Conservation (phyloP, 768 basidiomycete species). For the Lentinula edodes region DNA sequence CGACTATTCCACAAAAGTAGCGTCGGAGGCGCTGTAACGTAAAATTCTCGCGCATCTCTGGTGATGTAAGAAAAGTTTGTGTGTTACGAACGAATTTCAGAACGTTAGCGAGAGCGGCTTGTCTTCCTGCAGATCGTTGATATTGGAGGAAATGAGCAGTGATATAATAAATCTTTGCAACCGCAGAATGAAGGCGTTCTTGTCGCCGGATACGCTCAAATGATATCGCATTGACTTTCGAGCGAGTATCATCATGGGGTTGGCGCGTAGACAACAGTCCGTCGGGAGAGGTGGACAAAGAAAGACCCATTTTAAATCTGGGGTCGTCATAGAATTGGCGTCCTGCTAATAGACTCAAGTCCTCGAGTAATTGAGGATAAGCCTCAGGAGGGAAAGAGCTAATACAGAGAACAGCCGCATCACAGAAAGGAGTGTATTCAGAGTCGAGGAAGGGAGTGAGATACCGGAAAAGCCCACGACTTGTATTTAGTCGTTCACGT, state of each 20-base stretch:
- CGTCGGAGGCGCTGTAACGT: slow-evolving; percentile 77
- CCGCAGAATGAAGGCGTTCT: slow-evolving; percentile 77
- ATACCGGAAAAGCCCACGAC: slow-evolving; percentile 78
- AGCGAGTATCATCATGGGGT: slow-evolving; percentile 55
- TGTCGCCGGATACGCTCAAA: slow-evolving; percentile 62
- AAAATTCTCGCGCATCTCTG: slow-evolving; percentile 70
- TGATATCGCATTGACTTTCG: slow-evolving; percentile 40
- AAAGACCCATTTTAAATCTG: slow-evolving; percentile 35
- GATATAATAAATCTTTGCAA: slow-evolving; percentile 84
- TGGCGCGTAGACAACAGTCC: slow-evolving; percentile 45
- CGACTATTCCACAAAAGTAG: slow-evolving; percentile 87
- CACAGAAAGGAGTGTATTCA: slow-evolving; percentile 77
- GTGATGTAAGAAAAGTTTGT: slow-evolving; percentile 66
- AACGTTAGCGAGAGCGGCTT: slow-evolving; percentile 71
- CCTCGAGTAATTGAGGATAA: slow-evolving; percentile 79
- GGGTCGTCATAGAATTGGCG: slow-evolving; percentile 82
- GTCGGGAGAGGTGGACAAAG: slow-evolving; percentile 26
- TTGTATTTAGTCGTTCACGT: slow-evolving; percentile 76
- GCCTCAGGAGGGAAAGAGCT: slow-evolving; percentile 76
- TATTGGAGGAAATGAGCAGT: slow-evolving; percentile 75
- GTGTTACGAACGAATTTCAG: slow-evolving; percentile 85
- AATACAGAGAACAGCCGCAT: slow-evolving; percentile 83
- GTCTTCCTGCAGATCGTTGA: slow-evolving; percentile 60
- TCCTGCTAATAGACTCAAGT: slow-evolving; percentile 72
- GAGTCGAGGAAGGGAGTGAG: slow-evolving; percentile 85